These are phyloP conservation scores for Setaria italica DNA, from an alignment of 202 grass and related monocot species.

Conservation along the genomic window DNA sequence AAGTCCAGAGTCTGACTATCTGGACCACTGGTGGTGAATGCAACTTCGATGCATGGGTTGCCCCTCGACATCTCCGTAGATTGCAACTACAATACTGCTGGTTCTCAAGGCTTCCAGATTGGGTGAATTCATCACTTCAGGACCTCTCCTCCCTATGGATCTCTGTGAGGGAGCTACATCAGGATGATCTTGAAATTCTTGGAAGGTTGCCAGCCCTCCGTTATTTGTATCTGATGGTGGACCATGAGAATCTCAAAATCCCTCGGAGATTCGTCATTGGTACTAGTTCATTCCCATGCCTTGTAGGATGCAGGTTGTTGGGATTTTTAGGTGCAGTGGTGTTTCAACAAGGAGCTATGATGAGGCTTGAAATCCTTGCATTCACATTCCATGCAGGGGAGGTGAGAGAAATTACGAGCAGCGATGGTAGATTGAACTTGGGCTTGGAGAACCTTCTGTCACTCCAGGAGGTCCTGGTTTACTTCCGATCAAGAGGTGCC, in stretches of 20 bases:
- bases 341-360: conserved; percentile 29
- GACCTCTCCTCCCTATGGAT: neutral
- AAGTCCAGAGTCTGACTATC: neutral
- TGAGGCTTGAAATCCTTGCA: neutral
- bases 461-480: accelerated
- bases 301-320: accelerated
- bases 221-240: neutral
- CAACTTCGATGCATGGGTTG: neutral
- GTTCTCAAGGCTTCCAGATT: neutral
- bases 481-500: too few species aligned
- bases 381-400: neutral
- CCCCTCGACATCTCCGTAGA: neutral
- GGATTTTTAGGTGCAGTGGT: neutral
- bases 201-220: neutral
- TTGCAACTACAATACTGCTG: neutral
- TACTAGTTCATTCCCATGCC: neutral
- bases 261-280: neutral
- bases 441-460: conserved; percentile 6
- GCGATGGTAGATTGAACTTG: neutral
- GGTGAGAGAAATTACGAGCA: neutral
- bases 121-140: neutral
- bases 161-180: neutral
- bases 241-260: neutral
- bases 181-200: neutral
- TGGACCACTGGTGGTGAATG: neutral